Base-by-base conservation (phyloP, 2,329 filamentous ascomycete genomes). In the Hymenoscyphus salicellus region DNA sequence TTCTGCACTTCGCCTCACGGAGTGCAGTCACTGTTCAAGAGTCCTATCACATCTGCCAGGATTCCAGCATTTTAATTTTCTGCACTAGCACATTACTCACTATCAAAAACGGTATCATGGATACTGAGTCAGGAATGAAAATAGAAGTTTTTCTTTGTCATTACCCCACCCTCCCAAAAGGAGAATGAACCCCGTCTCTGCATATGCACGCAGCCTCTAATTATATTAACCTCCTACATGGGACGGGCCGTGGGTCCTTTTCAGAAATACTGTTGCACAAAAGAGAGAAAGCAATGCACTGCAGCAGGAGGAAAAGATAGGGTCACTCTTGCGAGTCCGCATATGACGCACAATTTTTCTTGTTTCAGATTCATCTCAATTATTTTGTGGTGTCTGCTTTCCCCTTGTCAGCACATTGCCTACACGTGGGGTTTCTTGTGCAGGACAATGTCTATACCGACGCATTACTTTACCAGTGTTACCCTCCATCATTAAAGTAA, bases 51-150 rank as follows among this genome's bases (percentile, higher is more conserved):
- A 58, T 38, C n/a, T 38, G 8, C 55, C 8, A 23, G 55, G 33
- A 58, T 52, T 52, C 32, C 14, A 52, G 23, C 20, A 5, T 26
- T 23, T 26, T 14, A 5, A 36, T 20, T 38, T 10, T 52, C 46
- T 52, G 46, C 46, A 52, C 11, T 23, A 26, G 20, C 20, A 52
- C 46, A 23, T 52, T 23, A 52, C 46, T 52, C 46, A 52, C 46
- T 23, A 52, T 52, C 46, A 52, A 52, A 52, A 52, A 26, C 46
- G 20, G 46, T 52, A 52, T 52, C 26, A 6, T n/a, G 16, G 30
- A 60, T 52, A 28, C 30, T 61, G 28, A 61, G 46, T 61, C 43
- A 61, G 60, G 20, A 26, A 46, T 61, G 30, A 61, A 61, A 61
- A 61, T 61, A 61, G 60, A 61, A 55, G 8, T n/a, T n/a, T n/a